These are phyloP conservation scores for Thalassiosira ordinaria DNA, from an alignment of 352 stramenopile species.

Conservation along the genomic window DNA sequence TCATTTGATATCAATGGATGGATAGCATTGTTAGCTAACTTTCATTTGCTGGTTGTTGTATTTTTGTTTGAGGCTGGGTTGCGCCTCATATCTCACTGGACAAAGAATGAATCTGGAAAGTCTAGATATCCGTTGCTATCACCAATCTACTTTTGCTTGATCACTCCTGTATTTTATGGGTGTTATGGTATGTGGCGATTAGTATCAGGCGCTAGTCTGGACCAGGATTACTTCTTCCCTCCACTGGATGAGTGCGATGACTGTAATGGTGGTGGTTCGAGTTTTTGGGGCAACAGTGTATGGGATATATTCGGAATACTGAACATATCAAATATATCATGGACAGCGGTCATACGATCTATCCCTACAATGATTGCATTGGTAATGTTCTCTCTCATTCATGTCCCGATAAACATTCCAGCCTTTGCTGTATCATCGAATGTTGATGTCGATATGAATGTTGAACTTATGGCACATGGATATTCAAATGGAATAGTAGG, in stretches of 20 bases:
- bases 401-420: slow-evolving; percentile 95
- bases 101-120: slow-evolving; percentile 52
- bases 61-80: slow-evolving; percentile 72
- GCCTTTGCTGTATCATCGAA: slow-evolving; percentile 81
- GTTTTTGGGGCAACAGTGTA: slow-evolving; percentile 52
- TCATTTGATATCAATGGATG: too few species aligned
- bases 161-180: slow-evolving; percentile 60
- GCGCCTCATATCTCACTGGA: slow-evolving; percentile 55
- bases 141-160: slow-evolving; percentile 62
- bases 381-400: slow-evolving; percentile 91
- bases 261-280: slow-evolving; percentile 1
- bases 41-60: slow-evolving; percentile 51
- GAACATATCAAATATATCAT: slow-evolving; percentile 73
- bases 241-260: slow-evolving; percentile 1
- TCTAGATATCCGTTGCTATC: slow-evolving; percentile 64
- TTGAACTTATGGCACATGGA: slow-evolving; percentile 91
- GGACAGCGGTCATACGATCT: slow-evolving; percentile 63
- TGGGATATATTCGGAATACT: slow-evolving; percentile 70
- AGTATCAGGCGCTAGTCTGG: slow-evolving; percentile 16
- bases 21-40: slow-evolving; percentile 24
- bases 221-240: slow-evolving; percentile 77
- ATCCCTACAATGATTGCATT: slow-evolving; percentile 88
- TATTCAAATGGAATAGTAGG: slow-evolving; percentile 91
- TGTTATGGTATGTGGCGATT: slow-evolving; percentile 32
- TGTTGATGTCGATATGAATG: slow-evolving; percentile 91